Evolutionary conservation across 1,284 basidiomycete species (phyloP), one percentile per base, ranked within the genome.

Genomic region (Rhodotorula sp.): DNA sequence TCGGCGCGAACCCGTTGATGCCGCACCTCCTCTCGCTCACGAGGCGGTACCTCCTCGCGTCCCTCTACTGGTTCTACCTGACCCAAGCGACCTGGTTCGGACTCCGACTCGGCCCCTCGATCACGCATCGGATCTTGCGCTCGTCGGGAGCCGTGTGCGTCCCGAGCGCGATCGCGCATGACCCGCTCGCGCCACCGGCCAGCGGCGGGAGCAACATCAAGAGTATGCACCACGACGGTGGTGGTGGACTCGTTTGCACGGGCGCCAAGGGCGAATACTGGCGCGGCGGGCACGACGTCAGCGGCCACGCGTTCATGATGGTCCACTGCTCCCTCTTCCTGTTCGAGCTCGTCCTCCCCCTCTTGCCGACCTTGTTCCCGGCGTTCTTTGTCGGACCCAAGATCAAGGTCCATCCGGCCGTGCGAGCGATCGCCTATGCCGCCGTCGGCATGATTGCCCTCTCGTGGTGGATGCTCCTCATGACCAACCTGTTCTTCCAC

Each of bases 301-400:
- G 92, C 0, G 95, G 95, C 3, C 96, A 99, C 80, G 86, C 93
- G 39, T 98, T 97, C 84, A 86, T 99, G 73, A 86, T 98, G 76
- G 91, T 91, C 2, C 87, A 97, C 83, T 86, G 89, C n/a, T 84
- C 87, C 14, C 84, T 97, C 26, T 89, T 97, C 80, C 68, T 76
- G 46, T 68, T 70, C 62, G 66, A 76, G 39, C 51, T 69, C 62
- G 58, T 76, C 39, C 56, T 62, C 47, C 75, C 75, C 6, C 62
- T 70, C 54, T 57, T 75, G n/a, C 68, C 71, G 87, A 68, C 71
- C 51, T 67, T 69, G 59, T 65, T 70, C 66, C 75, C 69, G 51
- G 31, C 8, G 49, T 62, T 59, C 47, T 74, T 72, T 68, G 49
- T 54, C 26, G 54, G 51, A 1, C 16, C 49, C n/a, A 12, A 39